Evolutionary conservation across 2,329 filamentous ascomycete genomes (phyloP).

Genomic region (Zasmidium angulare): DNA sequence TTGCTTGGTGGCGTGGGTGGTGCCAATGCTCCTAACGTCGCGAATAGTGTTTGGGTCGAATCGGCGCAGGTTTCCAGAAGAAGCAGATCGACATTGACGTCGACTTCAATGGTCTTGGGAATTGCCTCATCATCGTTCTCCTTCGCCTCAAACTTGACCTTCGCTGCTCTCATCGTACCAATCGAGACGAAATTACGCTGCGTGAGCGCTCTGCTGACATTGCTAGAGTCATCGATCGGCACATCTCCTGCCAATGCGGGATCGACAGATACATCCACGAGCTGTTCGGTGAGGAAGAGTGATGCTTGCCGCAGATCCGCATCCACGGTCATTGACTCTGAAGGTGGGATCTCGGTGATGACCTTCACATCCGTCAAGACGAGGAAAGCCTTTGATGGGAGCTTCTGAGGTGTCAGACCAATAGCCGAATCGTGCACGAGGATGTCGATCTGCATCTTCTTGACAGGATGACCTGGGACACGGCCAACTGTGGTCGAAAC

Average conservation of each 20-base stretch:
- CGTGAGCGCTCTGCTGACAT: conserved; percentile 45
- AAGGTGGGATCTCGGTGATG: conserved; percentile 64
- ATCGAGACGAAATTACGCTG: conserved; percentile 79
- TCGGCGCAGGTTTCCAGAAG: conserved; percentile 95
- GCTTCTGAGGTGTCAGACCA: conserved; percentile 77
- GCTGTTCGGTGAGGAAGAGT: conserved; percentile 78
- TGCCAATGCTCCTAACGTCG: conserved; percentile 73
- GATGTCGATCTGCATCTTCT: conserved; percentile 65
- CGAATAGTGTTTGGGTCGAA: conserved; percentile 88
- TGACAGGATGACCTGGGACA: conserved; percentile 26
- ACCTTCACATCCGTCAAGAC: conserved; percentile 77
- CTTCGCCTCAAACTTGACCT: conserved; percentile 62
- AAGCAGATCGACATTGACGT: conserved; percentile 80
- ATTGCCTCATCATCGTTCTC: conserved; percentile 54
- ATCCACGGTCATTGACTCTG: conserved; percentile 62
- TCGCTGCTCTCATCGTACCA: conserved; percentile 81
- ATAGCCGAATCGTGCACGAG: conserved; percentile 77
- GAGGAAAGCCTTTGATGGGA: conserved; percentile 73
- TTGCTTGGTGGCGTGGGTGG: conserved; percentile 82
- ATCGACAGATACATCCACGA: conserved; percentile 45
- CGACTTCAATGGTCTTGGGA: conserved; percentile 72
- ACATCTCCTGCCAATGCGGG: neutral
- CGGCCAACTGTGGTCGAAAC: conserved; percentile 33
- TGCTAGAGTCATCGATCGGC: conserved; percentile 19
- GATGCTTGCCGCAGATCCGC: conserved; percentile 77